phyloP scores from a whole-genome alignment of 2,329 filamentous ascomycete genomes.

The Xylaria sp. region DNA sequence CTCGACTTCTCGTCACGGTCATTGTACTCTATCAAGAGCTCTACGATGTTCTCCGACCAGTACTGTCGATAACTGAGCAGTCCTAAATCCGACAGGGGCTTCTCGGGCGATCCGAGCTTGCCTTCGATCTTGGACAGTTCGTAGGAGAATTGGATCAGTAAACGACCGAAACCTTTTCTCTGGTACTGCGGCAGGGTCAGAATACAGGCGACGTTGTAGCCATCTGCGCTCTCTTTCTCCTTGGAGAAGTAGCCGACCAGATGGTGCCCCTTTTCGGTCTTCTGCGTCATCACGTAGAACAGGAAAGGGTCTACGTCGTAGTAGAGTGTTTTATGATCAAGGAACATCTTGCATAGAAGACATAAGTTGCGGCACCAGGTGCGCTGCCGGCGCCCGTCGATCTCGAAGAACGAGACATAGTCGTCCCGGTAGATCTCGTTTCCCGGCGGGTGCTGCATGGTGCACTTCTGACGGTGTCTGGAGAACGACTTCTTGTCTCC shows the following conservation, averaged over 20 bases:
- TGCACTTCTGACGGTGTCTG: slow-evolving; percentile 85
- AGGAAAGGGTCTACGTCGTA: slow-evolving; percentile 99
- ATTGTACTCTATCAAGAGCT: slow-evolving; percentile 70
- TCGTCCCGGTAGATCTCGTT: slow-evolving; percentile 98
- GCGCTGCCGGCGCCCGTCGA: slow-evolving; percentile 86
- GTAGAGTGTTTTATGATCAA: slow-evolving; percentile 95
- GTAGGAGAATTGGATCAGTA: slow-evolving; percentile 96
- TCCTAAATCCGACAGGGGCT: slow-evolving; percentile 89
- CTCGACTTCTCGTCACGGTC: slow-evolving; percentile 67
- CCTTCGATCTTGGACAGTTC: slow-evolving; percentile 92
- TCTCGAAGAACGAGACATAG: slow-evolving; percentile 92
- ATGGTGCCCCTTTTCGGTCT: slow-evolving; percentile 84
- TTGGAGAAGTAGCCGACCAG: slow-evolving; percentile 99
- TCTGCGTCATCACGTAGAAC: slow-evolving; percentile 95
- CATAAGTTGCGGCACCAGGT: slow-evolving; percentile 97
- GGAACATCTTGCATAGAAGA: slow-evolving; percentile 88
- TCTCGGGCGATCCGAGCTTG: slow-evolving; percentile 93
- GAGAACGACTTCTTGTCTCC: slow-evolving; percentile 75
- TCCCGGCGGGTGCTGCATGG: slow-evolving; percentile 83
- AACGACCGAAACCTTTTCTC: slow-evolving; percentile 83
- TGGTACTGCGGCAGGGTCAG: slow-evolving; percentile 94
- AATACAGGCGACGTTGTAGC: slow-evolving; percentile 98
- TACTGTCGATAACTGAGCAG: slow-evolving; percentile 93
- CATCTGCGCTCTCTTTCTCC: slow-evolving; percentile 94
- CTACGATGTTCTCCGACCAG: slow-evolving; percentile 93